Base-by-base conservation (phyloP, 805 yeast genomes). In the Myxozyma mucilagina region DNA sequence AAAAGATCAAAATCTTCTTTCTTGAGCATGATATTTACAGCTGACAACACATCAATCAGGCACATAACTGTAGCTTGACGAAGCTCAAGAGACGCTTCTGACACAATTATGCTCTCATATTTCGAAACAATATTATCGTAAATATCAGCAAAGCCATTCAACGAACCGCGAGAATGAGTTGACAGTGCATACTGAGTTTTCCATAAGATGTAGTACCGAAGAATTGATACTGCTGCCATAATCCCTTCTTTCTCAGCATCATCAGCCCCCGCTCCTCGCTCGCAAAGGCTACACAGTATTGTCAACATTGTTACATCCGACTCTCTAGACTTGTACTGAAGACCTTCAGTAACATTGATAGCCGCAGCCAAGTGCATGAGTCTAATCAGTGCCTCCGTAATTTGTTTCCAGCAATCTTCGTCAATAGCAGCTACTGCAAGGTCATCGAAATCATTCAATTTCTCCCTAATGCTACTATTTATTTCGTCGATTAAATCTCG, bases 161-260 rank as follows among this genome's bases (percentile, higher is more conserved):
- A 16, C 20, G 38, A n/a, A 41, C 24, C 44, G 20, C 34, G 43
- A 8, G 57, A 53, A n/a, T 47, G 45, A 49, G 42, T 18, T 14
- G 45, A 42, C 42, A 63, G 48, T 5, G 60, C 56, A 7, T 53
- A 24, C 34, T 61, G 58, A 16, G 56, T 51, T 34, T 45, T 50
- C 67, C 67, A 63, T 47, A 63, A 20, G 1, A 57, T 39, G 47
- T 14, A 60, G 51, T 53, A 61, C 14, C 64, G 53, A 20, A 60
- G 39, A 4, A 47, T 31, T 36, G 57, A 31, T 2, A 60, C 52
- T 8, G 52, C 39, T 10, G 32, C 34, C 34, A 60, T 36, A 13
- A 45, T 24, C 4, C 24, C 58, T 10, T 36, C 38, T 8, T 51
- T 56, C 7, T 48, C 47, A 29, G 47, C 42, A 29, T 36, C 48